Evolutionary conservation across 108 stramenopile species (phyloP), one percentile per base, ranked within the genome.

Genomic region (Cyclotella cryptica): DNA sequence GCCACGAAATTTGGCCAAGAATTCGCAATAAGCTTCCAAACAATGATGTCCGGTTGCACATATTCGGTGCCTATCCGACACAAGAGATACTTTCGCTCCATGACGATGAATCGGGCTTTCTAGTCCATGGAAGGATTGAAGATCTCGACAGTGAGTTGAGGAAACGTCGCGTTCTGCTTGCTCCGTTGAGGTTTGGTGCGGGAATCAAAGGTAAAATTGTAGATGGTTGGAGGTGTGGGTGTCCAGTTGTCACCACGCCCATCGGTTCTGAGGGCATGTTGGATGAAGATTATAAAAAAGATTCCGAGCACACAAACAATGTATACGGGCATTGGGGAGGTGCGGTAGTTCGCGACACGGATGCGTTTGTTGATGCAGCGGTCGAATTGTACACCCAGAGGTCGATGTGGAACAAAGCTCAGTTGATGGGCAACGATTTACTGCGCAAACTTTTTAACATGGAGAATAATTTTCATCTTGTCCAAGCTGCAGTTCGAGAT

Each of bases 121-220:
- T 77, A 18, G 77, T 93, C 2, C 86, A 87, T 73, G 94, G 94
- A 9, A 81, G 77, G 60, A 72, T 83, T 19, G 60, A 76, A 12
- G 66, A 77, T 47, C 71, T 92, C 29, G 54, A 77, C 24, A n/a
- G 44, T 3, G 74, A 84, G 18, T 74, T 90, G 65, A 47, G 51
- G 19, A 39, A 66, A 15, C 13, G 64, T 3, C 77, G 89, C 17
- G 84, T 93, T 4, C 51, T 90, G 35, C 70, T 95, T 18, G 94
- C 94, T 15, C 94, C 94, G 5, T 69, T 95, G 57, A 78, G 94
- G 14, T 95, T 86, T 75, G 94, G 94, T 15, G 92, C 92, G 1
- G 94, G 94, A 3, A 88, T 95, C 66, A 95, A 95, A 80, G 94
- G 94, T 0, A 95, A 95, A 72, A 91, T 95, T 26, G 65, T 90